Percentiles rank a stretch among this genome's conserved stretches.
Conservation (phyloP, 148 eudicot species). For the Cornus florida region DNA sequence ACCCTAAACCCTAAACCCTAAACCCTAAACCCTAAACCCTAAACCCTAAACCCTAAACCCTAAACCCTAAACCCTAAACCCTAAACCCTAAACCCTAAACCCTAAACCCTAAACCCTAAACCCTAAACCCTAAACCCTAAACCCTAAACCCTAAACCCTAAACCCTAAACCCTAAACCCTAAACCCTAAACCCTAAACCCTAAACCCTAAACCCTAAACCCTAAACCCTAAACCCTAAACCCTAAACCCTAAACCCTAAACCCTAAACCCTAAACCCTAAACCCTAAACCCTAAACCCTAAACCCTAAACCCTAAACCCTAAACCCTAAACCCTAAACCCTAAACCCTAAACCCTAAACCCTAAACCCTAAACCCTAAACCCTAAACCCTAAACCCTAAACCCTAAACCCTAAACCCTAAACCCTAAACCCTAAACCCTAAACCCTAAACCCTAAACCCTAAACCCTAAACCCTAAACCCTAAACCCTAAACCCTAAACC, state of each 20-base stretch:
- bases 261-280: conserved; percentile 9
- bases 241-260: conserved; percentile 5
- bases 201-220: conserved; percentile 4
- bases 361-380: background rate
- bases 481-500: background rate
- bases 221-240: conserved; percentile 4
- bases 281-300: conserved; percentile 9
- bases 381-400: background rate
- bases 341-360: background rate
- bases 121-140: background rate
- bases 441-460: background rate
- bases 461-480: background rate
- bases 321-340: background rate
- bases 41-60: conserved; percentile 9
- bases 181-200: conserved; percentile 6
- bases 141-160: conserved; percentile 8
- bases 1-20: conserved; percentile 9
- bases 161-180: conserved; percentile 9
- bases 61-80: conserved; percentile 9
- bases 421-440: background rate
- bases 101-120: conserved; percentile 9
- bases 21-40: conserved; percentile 9
- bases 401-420: background rate
- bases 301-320: conserved; percentile 7
- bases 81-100: conserved; percentile 9